phyloP scores from a whole-genome alignment of 192 early-diverging fungal genomes.

The Mortierella claussenii region DNA sequence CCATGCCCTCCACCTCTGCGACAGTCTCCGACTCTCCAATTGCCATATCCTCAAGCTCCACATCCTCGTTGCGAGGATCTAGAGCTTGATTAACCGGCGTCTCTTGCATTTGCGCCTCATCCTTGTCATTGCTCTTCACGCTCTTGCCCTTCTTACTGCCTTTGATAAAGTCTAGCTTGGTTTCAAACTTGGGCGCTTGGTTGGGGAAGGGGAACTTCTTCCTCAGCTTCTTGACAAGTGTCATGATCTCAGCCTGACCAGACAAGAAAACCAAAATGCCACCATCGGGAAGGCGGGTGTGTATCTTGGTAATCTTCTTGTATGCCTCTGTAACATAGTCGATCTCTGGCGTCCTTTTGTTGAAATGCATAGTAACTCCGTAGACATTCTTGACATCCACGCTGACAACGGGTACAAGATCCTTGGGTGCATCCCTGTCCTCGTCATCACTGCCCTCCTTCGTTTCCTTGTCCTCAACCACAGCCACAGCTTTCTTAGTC shows the following conservation, averaged over 20 bases:
- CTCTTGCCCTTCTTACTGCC: slow-evolving; percentile 8
- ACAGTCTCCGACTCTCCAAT: slow-evolving; percentile 79
- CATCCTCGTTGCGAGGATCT: slow-evolving; percentile 55
- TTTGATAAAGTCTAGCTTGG: slow-evolving; percentile 7
- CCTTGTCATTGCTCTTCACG: slow-evolving; percentile 1
- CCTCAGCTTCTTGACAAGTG: slow-evolving; percentile 79
- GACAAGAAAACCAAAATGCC: slow-evolving; percentile 95
- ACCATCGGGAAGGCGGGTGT: slow-evolving; percentile 89
- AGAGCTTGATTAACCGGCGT: slow-evolving; percentile 19
- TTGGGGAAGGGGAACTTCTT: slow-evolving; percentile 71
- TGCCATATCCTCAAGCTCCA: slow-evolving; percentile 70
- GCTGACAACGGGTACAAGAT: slow-evolving; percentile 47
- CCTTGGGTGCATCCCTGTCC: slow-evolving; percentile 20
- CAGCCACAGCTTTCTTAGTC: slow-evolving; percentile 12
- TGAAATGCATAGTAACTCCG: slow-evolving; percentile 89
- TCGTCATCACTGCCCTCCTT: slow-evolving; percentile 16
- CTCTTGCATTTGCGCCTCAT: slow-evolving; percentile 5
- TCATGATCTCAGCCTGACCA: slow-evolving; percentile 93
- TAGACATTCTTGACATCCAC: slow-evolving; percentile 49
- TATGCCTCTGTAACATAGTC: slow-evolving; percentile 90
- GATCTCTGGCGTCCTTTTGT: slow-evolving; percentile 86
- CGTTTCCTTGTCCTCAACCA: slow-evolving; percentile 3
- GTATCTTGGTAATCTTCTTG: slow-evolving; percentile 95
- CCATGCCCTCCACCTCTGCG: slow-evolving; percentile 69
- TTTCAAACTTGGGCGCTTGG: slow-evolving; percentile 31